Evolutionary conservation across 257 asterid genomes (phyloP), one percentile per base, ranked within the genome.

Genomic region (Misopates orontium): DNA sequence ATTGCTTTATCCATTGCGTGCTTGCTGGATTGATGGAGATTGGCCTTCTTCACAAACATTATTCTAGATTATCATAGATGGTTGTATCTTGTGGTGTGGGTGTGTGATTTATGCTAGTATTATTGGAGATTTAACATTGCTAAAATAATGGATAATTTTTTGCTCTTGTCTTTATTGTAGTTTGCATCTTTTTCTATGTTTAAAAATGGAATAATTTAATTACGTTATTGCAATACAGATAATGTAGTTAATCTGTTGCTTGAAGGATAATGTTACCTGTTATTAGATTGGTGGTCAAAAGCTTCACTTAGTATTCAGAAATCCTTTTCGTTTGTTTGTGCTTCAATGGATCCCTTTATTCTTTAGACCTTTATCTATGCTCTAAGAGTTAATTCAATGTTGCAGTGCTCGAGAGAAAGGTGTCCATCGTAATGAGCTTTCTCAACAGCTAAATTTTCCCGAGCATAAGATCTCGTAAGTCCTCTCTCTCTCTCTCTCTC

Each of bases 321-420:
- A 49, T 15, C 42, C 21, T 19, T 45, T 39, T 7, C 19, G 45
- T n/a, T n/a, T n/a, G n/a, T n/a, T n/a, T n/a, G n/a, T n/a, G n/a
- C n/a, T n/a, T n/a, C n/a, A n/a, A n/a, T n/a, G n/a, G n/a, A n/a
- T n/a, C n/a, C n/a, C n/a, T n/a, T n/a, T n/a, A n/a, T n/a, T n/a
- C n/a, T n/a, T n/a, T 28, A 7, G 36, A 28, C 4, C 36, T 28
- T 28, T 28, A 28, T 40, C 63, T 66, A 51, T 10, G 25, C 32
- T 63, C 40, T 2, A 56, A 62, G 54, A 56, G 25, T 50, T 63
- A 56, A 71, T 69, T 61, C 47, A 40, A 21, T 72, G 28, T 76
- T 79, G 68, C 93, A 92, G 98, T 42, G 65, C 60, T 61, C 57
- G 67, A 25, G 91, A 75, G 28, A 77, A 67, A 36, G 98, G 98